These are phyloP conservation scores for Luffa aegyptiaca DNA, from an alignment of 306 rosid species.

Conservation along the genomic window DNA sequence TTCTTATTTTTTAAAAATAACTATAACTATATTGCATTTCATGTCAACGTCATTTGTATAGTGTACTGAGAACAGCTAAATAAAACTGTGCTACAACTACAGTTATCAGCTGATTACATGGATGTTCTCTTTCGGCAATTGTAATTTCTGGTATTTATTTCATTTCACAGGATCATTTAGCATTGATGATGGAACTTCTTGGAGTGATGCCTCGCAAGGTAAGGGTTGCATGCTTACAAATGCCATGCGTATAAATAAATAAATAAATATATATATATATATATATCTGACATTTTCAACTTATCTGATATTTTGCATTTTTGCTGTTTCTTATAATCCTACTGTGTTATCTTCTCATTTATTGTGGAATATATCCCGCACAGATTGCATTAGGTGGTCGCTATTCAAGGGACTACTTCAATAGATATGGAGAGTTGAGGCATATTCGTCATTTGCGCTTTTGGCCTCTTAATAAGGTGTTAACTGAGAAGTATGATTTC, in stretches of 20 bases:
- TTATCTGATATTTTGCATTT: not conserved
- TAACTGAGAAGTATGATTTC: slow-evolving; percentile 63
- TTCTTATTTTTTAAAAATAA: not conserved
- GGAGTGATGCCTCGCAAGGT: slow-evolving; percentile 90
- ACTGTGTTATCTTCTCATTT: not conserved
- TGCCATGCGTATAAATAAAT: no score
- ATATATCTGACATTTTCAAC: not conserved
- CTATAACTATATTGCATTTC: not conserved
- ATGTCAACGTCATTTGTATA: not conserved
- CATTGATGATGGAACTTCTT: slow-evolving; percentile 91
- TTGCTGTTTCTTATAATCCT: not conserved
- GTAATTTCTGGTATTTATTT: not conserved
- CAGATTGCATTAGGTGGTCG: slow-evolving; percentile 84
- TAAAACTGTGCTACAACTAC: not conserved
- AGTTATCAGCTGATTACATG: not conserved
- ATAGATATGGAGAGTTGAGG: slow-evolving; percentile 69
- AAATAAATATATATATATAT: not conserved
- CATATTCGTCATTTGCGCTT: slow-evolving; percentile 70
- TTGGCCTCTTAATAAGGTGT: slow-evolving; percentile 76
- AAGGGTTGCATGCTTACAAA: not conserved
- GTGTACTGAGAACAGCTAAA: not conserved
- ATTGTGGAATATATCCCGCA: not conserved
- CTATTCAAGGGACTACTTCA: slow-evolving; percentile 74
- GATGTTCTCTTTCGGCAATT: not conserved
- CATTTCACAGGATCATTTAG: slow-evolving; percentile 62